phyloP scores from a whole-genome alignment of 2,329 filamentous ascomycete genomes.

The Neospermospora avenae region DNA sequence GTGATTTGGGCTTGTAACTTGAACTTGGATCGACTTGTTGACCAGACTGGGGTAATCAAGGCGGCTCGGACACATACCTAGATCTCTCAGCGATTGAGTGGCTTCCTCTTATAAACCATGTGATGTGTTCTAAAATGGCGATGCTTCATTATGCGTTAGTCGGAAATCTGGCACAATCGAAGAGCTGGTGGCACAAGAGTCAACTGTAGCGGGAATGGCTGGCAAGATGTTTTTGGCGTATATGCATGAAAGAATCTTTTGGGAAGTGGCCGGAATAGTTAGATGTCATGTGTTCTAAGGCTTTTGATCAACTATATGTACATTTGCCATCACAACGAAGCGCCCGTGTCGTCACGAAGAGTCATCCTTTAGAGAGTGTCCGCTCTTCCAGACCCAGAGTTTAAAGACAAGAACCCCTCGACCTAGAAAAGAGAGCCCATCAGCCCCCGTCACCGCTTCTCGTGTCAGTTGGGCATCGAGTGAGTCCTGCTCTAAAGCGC shows the following conservation, averaged over 20 bases:
- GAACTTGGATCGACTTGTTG: neutral
- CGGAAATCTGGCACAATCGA: neutral
- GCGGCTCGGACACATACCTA: neutral
- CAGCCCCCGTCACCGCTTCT: conserved; percentile 14
- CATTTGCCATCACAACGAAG: conserved; percentile 1
- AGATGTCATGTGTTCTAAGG: conserved; percentile 15
- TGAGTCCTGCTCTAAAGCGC: conserved; percentile 13
- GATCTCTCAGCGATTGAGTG: neutral
- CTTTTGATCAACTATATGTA: conserved; percentile 16
- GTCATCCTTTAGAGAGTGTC: conserved; percentile 4
- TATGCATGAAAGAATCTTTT: neutral
- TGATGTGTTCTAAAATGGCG: conserved; percentile 5
- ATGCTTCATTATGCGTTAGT: conserved; percentile 10
- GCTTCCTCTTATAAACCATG: conserved; percentile 2
- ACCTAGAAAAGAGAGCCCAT: neutral
- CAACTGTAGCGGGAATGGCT: neutral
- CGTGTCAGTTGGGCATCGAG: conserved; percentile 13
- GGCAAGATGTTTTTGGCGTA: neutral
- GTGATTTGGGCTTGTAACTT: neutral
- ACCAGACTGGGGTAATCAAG: neutral
- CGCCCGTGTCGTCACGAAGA: conserved; percentile 17
- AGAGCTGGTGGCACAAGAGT: neutral
- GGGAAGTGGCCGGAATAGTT: conserved; percentile 6
- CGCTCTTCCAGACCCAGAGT: neutral
- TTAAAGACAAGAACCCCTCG: conserved; percentile 5